A percentile compares a stretch with the other conserved stretches of the same genome.
phyloP scores from a whole-genome alignment of 306 rosid genomes.

The Fragaria vesca region DNA sequence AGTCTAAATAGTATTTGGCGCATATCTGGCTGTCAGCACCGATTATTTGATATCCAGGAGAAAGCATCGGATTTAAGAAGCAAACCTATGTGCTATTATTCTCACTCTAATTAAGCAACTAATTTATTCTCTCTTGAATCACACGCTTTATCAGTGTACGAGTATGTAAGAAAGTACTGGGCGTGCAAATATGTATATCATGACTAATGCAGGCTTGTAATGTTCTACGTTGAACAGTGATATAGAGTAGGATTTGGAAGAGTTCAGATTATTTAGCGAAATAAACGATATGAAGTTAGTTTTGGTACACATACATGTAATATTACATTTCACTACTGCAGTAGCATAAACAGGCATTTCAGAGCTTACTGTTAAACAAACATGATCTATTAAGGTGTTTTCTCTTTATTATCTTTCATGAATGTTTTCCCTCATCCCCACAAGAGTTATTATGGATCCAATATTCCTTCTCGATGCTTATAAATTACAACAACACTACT shows the following conservation, averaged over 20 bases:
- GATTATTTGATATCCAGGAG: background rate
- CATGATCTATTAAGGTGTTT: background rate
- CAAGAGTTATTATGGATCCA: background rate
- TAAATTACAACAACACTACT: background rate
- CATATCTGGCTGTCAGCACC: background rate
- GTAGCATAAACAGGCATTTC: background rate
- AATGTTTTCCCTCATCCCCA: conserved; percentile 1
- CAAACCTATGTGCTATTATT: background rate
- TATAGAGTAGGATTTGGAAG: background rate
- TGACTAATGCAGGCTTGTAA: background rate
- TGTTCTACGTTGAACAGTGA: background rate
- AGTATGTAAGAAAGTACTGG: background rate
- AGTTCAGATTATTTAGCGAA: background rate
- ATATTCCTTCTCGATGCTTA: background rate
- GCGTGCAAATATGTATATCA: background rate
- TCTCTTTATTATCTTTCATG: background rate
- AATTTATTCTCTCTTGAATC: background rate
- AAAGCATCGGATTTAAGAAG: background rate
- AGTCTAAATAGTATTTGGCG: background rate
- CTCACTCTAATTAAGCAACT: background rate
- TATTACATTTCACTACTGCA: background rate
- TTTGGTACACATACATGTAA: background rate
- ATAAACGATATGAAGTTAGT: background rate
- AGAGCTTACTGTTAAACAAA: background rate
- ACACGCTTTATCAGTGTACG: background rate